Conservation (phyloP, 495 filamentous ascomycete genomes). For the Hypoxylon perforatum region DNA sequence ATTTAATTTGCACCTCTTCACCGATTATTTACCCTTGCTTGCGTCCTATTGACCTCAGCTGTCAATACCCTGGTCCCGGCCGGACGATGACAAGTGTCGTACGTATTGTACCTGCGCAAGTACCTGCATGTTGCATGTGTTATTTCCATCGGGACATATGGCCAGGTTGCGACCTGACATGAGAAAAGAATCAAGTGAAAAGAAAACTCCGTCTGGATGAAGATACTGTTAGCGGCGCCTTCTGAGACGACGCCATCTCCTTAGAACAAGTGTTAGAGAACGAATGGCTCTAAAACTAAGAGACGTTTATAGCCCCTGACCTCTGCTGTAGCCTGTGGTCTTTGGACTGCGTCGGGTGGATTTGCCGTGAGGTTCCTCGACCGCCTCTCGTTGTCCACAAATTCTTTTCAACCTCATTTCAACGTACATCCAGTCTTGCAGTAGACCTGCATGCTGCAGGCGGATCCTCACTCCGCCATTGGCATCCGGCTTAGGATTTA, state of each 20-base stretch:
- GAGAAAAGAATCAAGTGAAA: conserved; percentile 20
- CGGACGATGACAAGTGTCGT: not conserved
- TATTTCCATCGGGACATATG: conserved; percentile 10
- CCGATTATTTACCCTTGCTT: conserved; percentile 42
- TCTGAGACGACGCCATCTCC: conserved; percentile 36
- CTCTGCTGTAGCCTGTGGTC: conserved; percentile 27
- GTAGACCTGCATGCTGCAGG: conserved; percentile 42
- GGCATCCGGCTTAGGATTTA: conserved; percentile 20
- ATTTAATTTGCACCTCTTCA: conserved; percentile 44
- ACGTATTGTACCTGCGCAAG: too few relatives aligned
- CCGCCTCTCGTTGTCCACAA: conserved; percentile 24
- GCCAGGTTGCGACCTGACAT: conserved; percentile 13
- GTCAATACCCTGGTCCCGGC: not conserved
- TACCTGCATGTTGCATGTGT: not conserved
- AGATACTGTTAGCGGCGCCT: conserved; percentile 27
- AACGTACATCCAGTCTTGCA: conserved; percentile 35
- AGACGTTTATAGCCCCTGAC: conserved; percentile 11
- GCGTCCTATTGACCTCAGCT: conserved; percentile 12
- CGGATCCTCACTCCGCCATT: conserved; percentile 32
- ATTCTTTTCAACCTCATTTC: conserved; percentile 44
- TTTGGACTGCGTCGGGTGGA: conserved; percentile 10
- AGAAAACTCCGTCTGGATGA: conserved; percentile 28
- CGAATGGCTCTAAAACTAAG: conserved; percentile 30
- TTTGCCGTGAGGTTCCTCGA: conserved; percentile 31
- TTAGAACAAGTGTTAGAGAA: conserved; percentile 13